Conservation (phyloP, 306 rosid species). For the Cucumis hystrix region DNA sequence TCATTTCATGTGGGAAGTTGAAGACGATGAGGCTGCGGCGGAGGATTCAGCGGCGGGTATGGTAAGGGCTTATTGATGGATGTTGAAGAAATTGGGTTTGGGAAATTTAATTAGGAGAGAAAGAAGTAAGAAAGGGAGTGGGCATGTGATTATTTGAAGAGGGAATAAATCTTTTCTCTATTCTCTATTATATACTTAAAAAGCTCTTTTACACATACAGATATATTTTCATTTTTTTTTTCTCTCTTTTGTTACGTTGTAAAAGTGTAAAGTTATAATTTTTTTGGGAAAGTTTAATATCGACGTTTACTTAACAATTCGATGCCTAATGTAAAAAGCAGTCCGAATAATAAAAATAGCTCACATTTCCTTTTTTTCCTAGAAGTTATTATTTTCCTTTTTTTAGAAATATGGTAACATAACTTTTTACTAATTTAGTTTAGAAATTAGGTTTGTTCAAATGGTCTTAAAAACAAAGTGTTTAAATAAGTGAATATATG, state of each 20-base stretch:
- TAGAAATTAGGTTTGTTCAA: too few species aligned
- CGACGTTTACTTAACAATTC: neutral
- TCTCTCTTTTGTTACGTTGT: neutral
- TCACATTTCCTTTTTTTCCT: too few species aligned
- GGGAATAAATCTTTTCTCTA: neutral
- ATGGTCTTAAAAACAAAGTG: too few species aligned
- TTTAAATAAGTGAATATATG: too few species aligned
- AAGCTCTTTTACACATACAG: neutral
- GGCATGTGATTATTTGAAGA: neutral
- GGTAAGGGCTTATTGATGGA: constrained; percentile 24
- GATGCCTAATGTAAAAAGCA: neutral
- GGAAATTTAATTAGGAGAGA: neutral
- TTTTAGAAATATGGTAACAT: too few species aligned
- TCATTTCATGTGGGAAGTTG: constrained; percentile 62
- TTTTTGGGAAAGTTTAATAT: neutral
- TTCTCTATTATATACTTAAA: neutral
- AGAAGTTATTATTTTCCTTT: too few species aligned
- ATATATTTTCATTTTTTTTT: neutral
- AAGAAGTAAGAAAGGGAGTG: neutral
- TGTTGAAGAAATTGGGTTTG: neutral
- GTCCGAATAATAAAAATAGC: neutral
- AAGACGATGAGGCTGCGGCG: constrained; percentile 25
- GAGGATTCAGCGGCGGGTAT: constrained; percentile 11
- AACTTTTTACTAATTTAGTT: too few species aligned
- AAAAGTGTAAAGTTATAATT: neutral